Evolutionary conservation across 1,284 basidiomycete genomes (phyloP), one percentile per base, ranked within the genome.

Genomic region (Vanrija sp.): DNA sequence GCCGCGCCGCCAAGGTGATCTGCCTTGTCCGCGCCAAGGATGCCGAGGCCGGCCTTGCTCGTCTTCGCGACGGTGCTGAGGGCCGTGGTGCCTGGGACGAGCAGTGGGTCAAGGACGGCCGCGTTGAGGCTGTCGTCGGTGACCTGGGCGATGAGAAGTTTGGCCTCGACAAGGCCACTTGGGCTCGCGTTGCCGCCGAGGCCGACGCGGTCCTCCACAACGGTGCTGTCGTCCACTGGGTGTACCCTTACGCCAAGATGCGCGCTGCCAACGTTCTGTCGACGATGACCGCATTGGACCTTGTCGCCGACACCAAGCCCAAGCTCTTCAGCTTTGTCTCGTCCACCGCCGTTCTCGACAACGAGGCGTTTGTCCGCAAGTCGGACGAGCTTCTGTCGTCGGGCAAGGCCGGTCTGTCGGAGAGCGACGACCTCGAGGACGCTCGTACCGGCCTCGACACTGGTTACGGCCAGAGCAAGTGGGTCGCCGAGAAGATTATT

Each of bases 141-240:
- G 95, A 98, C 76, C 80, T 99, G 25, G 85, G 86, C 25, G 79
- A 84, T 52, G 85, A 86, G 43, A 78, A 80, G 38, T 89, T 98
- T 62, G 96, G 95, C 3, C 77, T 98, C 57, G 81, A 80, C 29
- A 74, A 83, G 34, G 77, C 75, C 3, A 79, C 79, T 0, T 98
- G 93, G 91, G 72, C 80, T 38, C 79, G 83, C 21, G 70, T 97
- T 14, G 83, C 86, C 0, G 71, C 79, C 28, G 88, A 95, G 72
- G 85, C 87, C 0, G 93, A 98, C 71, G 85, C 85, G 1, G 81
- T 99, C 28, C 73, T 98, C 53, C 96, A 98, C 75, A 99, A 99
- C 68, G 96, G 96, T 45, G 96, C 96, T 21, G 78, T 98, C 72
- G 96, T 98, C 15, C 96, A 98, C 73, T 99, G 96, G 96, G 91